A percentile compares a stretch with the other conserved stretches of the same genome.
These are phyloP conservation scores for Suhomyces xylopsoci DNA, from an alignment of 805 yeast genomes.

Conservation along the genomic window DNA sequence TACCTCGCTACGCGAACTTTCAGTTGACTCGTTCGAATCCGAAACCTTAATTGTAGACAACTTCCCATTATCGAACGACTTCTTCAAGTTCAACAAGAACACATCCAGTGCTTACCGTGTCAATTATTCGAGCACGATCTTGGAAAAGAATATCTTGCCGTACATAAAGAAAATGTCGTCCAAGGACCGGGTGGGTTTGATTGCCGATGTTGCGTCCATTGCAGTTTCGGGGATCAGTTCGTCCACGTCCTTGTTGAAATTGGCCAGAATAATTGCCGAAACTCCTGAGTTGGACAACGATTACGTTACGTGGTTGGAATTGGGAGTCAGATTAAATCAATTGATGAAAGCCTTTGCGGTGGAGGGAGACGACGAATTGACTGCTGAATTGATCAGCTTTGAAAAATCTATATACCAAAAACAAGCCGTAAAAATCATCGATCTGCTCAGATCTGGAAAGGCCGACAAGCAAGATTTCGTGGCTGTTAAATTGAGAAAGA, in stretches of 20 bases:
- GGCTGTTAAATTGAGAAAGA: slow-evolving; percentile 32
- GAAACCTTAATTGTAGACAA: slow-evolving; percentile 19
- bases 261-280: slow-evolving; percentile 30
- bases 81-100: slow-evolving; percentile 49
- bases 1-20: neutral
- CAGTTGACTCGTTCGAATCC: slow-evolving; percentile 23
- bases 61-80: slow-evolving; percentile 19
- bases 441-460: slow-evolving; percentile 17
- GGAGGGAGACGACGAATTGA: slow-evolving; percentile 15
- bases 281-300: slow-evolving; percentile 29
- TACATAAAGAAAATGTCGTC: slow-evolving; percentile 38
- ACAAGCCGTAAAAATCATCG: slow-evolving; percentile 25
- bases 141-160: slow-evolving; percentile 39
- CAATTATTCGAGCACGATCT: slow-evolving; percentile 43
- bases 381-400: slow-evolving; percentile 29
- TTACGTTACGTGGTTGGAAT: slow-evolving; percentile 55
- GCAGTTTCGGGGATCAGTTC: slow-evolving; percentile 45
- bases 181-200: slow-evolving; percentile 51
- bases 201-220: slow-evolving; percentile 51
- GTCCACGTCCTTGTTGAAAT: slow-evolving; percentile 44
- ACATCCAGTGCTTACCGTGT: slow-evolving; percentile 54
- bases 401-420: slow-evolving; percentile 27
- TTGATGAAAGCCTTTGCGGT: slow-evolving; percentile 32
- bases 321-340: slow-evolving; percentile 38
- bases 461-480: slow-evolving; percentile 24